Conservation (phyloP, 441 rosid species). For the Jatropha podagrica region DNA sequence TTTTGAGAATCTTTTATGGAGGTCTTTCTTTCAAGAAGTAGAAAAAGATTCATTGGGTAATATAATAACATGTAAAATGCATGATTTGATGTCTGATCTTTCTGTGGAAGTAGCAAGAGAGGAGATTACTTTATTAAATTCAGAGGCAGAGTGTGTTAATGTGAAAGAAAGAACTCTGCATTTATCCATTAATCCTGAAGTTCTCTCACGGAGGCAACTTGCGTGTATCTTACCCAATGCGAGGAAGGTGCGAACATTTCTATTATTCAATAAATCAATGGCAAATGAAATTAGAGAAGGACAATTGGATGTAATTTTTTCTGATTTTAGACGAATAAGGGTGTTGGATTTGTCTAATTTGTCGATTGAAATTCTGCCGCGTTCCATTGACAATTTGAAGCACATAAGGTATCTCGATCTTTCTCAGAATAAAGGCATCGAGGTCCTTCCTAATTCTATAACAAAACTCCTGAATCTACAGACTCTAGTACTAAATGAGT, state of each 20-base stretch:
- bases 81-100: slow-evolving; percentile 37
- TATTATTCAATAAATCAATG: background rate
- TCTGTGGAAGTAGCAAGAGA: slow-evolving; percentile 17
- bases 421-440: background rate
- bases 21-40: slow-evolving; percentile 31
- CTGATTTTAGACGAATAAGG: slow-evolving; percentile 20
- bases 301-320: background rate
- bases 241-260: background rate
- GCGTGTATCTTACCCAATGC: background rate
- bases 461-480: slow-evolving; percentile 7
- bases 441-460: slow-evolving; percentile 8
- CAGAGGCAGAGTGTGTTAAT: too few species aligned
- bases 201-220: background rate
- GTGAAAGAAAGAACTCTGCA: background rate
- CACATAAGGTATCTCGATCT: slow-evolving; percentile 20
- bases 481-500: background rate
- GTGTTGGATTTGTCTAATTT: slow-evolving; percentile 3
- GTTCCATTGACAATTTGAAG: slow-evolving; percentile 6
- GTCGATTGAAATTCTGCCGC: background rate
- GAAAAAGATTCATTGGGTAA: slow-evolving; percentile 17
- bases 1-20: slow-evolving; percentile 12
- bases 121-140: background rate
- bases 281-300: background rate
- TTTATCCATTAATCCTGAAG: background rate
- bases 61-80: slow-evolving; percentile 25